A percentile compares a stretch with the other conserved stretches of the same genome.
These are phyloP conservation scores for Colletotrichum horii DNA, from an alignment of 2,329 filamentous ascomycete genomes.

Conservation along the genomic window DNA sequence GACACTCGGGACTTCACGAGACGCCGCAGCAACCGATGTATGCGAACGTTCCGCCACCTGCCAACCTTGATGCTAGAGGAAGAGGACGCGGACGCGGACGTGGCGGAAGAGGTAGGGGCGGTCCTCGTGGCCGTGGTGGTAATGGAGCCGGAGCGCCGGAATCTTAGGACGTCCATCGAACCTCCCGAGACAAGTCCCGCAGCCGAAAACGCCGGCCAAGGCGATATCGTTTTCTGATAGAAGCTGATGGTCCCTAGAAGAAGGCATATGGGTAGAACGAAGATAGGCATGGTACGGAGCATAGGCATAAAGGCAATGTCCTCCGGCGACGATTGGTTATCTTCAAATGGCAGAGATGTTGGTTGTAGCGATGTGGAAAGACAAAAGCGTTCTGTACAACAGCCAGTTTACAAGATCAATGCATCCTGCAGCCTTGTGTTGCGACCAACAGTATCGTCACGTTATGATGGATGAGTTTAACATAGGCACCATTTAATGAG, in stretches of 20 bases:
- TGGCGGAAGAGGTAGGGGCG: constrained; percentile 33
- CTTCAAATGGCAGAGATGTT: neutral
- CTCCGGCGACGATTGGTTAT: neutral
- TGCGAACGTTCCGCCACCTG: constrained; percentile 65
- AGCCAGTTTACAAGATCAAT: neutral
- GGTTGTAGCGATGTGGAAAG: neutral
- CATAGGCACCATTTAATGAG: neutral
- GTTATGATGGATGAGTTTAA: neutral
- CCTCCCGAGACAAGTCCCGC: neutral
- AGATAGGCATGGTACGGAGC: neutral
- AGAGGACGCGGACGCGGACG: constrained; percentile 40
- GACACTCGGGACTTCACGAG: constrained; percentile 14
- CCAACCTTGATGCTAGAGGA: constrained; percentile 54
- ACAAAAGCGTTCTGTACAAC: neutral
- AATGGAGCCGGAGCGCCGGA: neutral
- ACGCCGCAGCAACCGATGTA: constrained; percentile 39
- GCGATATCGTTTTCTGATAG: constrained; percentile 11
- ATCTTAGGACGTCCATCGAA: neutral
- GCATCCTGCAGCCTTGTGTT: neutral
- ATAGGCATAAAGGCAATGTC: neutral
- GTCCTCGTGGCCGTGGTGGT: constrained; percentile 39
- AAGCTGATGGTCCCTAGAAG: neutral
- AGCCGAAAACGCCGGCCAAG: neutral
- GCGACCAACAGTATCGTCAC: neutral
- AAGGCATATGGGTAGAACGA: neutral